Base-by-base conservation (phyloP, 2,329 filamentous ascomycete species). In the Cucurbitaria berberidis region DNA sequence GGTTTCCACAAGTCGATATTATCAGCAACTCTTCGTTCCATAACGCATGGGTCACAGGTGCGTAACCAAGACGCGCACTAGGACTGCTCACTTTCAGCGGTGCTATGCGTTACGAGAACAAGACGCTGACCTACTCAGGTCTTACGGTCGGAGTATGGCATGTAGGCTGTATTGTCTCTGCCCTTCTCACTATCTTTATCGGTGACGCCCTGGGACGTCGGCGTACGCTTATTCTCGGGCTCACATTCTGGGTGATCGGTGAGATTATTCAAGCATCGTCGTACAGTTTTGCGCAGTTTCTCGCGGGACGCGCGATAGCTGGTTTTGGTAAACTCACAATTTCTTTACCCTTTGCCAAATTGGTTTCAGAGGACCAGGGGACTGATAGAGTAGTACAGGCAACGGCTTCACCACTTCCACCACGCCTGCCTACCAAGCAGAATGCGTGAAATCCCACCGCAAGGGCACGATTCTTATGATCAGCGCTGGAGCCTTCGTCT, bases 141-240 rank as follows among this genome's bases (percentile, higher is more conserved):
- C 66, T 70, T 15, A 65, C 64, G 1, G 64, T 71, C 4, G 69
- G 67, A 30, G 59, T 62, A 18, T 72, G 69, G 69, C 63, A 72
- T 45, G 50, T 87, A 13, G 84, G 84, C 10, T 86, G 84, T 63
- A 84, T 87, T 62, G 74, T 85, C 26, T 85, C 84, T 16, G 84
- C 78, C 3, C 70, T 84, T 34, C 60, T 80, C 2, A 78, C 80
- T 3, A 80, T 84, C 45, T 69, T 78, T 44, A 53, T 81, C 19
- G 81, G 81, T 29, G 81, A 84, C 45, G 63, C 59, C 7, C 71
- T 83, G 2, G 82, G 82, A 5, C 73, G 82, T 18, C 78, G 79
- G 45, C 78, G 77, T 52, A 79, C 77, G 21, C 75, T 84, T 32
- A 70, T 83, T 45, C 59, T 81, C 1, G 81, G 81, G 5, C 78